A percentile compares a stretch with the other conserved stretches of the same genome.
Conservation (phyloP, 2,329 filamentous ascomycete species). For the Boeremia exigua region DNA sequence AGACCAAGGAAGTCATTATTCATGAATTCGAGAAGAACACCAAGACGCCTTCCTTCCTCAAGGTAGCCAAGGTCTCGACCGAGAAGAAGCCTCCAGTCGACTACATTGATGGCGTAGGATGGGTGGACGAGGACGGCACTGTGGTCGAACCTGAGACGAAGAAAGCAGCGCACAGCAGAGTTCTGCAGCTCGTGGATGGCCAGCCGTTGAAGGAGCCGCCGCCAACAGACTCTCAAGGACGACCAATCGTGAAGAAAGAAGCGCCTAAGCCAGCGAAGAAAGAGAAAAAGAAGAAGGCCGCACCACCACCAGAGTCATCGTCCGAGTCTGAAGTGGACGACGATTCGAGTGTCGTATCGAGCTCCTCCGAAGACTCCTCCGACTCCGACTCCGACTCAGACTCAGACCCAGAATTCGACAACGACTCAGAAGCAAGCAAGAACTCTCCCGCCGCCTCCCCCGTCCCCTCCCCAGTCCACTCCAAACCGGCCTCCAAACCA, state of each 20-base stretch:
- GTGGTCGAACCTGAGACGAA: conserved; percentile 68
- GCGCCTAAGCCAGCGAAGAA: conserved; percentile 24
- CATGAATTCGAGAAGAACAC: conserved; percentile 90
- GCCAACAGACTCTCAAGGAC: conserved; percentile 24
- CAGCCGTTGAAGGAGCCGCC: conserved; percentile 14
- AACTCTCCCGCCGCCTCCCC: conserved; percentile 11
- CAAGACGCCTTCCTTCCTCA: conserved; percentile 83
- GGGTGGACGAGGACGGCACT: conserved; percentile 80
- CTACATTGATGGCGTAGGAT: conserved; percentile 85
- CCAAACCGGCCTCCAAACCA: conserved; percentile 13
- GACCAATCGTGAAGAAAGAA: conserved; percentile 26
- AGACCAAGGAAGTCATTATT: conserved; percentile 66
- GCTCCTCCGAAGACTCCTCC: conserved; percentile 39
- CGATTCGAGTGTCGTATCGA: conserved; percentile 46
- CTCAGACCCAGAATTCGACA: conserved; percentile 26
- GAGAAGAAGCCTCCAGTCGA: conserved; percentile 60
- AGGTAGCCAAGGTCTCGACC: conserved; percentile 57
- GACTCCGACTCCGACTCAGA: conserved; percentile 22
- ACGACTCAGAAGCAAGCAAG: conserved; percentile 11
- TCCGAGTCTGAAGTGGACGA: conserved; percentile 33
- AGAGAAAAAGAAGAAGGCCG: conserved; percentile 32
- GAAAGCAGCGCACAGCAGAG: conserved; percentile 42
- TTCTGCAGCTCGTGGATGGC: conserved; percentile 41
- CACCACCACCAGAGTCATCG: conserved; percentile 33
- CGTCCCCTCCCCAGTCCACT: conserved; percentile 18